A percentile compares a stretch with the other conserved stretches of the same genome.
phyloP scores from a whole-genome alignment of 805 yeast genomes.

The Maudiozyma serrabonitensis region DNA sequence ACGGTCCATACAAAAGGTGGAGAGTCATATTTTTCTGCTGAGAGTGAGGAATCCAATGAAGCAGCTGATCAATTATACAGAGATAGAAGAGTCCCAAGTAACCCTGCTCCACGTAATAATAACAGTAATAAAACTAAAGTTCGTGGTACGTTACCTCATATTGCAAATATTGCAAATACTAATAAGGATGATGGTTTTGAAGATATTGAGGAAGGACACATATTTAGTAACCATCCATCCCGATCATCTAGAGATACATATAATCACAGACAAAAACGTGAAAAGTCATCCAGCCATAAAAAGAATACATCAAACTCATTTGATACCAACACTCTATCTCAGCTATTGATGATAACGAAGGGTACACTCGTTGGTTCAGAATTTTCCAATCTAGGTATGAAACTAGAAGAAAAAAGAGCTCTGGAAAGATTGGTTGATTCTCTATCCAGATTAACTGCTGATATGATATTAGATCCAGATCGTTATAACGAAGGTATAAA shows the following conservation, averaged over 20 bases:
- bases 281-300: not conserved
- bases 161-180: not conserved
- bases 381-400: slow-evolving; percentile 63
- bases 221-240: not conserved
- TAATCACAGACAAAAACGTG: not conserved
- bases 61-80: not conserved
- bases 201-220: not conserved
- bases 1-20: not conserved
- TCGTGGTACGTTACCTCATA: not conserved
- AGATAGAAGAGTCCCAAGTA: not conserved
- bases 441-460: slow-evolving; percentile 75
- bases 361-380: slow-evolving; percentile 44
- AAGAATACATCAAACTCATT: slow-evolving; percentile 11
- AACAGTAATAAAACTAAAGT: not conserved
- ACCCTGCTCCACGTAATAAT: not conserved
- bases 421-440: slow-evolving; percentile 82
- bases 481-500: slow-evolving; percentile 72
- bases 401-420: slow-evolving; percentile 64
- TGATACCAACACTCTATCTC: slow-evolving; percentile 29
- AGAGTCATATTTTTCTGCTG: not conserved
- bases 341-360: slow-evolving; percentile 31
- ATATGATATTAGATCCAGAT: slow-evolving; percentile 77
- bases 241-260: not conserved
- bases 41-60: not conserved
- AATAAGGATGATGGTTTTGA: slow-evolving; percentile 1